phyloP scores from a whole-genome alignment of 257 asterid species.

The Solanum appendiculatum region DNA sequence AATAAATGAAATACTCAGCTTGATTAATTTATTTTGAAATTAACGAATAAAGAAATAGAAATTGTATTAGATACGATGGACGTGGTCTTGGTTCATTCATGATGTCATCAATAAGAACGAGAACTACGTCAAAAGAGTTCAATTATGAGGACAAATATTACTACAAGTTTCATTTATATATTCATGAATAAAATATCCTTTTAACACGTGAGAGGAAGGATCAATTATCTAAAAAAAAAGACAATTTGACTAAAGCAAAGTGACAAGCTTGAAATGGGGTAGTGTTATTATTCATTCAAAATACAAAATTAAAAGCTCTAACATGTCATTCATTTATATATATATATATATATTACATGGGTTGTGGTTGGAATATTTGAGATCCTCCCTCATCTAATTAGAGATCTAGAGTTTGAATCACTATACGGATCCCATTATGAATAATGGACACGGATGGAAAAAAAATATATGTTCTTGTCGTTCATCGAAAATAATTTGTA shows the following conservation, averaged over 20 bases:
- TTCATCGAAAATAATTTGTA: background rate
- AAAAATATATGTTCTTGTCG: background rate
- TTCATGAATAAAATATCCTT: background rate
- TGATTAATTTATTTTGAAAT: background rate
- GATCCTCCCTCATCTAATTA: no score
- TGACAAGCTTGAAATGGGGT: background rate
- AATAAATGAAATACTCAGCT: background rate
- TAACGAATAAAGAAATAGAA: background rate
- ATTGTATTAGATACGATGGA: background rate
- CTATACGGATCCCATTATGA: no score
- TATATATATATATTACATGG: background rate
- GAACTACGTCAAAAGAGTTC: background rate
- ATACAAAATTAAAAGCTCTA: background rate
- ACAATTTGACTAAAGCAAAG: background rate
- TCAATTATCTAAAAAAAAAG: background rate
- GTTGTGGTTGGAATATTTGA: background rate
- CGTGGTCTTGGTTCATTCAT: background rate
- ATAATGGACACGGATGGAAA: no score
- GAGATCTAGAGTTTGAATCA: no score
- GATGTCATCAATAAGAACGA: background rate
- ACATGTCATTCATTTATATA: background rate
- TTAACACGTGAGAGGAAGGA: background rate
- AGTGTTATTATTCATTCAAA: background rate
- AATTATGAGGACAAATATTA: background rate
- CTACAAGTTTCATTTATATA: background rate